Conservation (phyloP, 2,329 filamentous ascomycete species). For the Exophiala sp. region DNA sequence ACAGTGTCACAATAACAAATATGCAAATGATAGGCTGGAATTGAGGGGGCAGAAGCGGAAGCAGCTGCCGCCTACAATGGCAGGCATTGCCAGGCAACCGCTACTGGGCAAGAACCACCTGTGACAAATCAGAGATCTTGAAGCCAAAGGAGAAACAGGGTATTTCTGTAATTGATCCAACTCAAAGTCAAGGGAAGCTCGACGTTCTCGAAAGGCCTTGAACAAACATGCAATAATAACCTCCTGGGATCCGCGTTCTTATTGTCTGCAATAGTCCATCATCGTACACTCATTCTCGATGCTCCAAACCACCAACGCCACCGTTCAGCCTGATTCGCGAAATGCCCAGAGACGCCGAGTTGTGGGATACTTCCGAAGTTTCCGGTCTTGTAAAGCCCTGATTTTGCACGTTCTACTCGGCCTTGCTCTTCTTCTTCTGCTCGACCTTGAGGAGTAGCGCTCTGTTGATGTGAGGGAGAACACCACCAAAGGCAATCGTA, state of each 20-base stretch:
- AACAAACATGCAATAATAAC: constrained; percentile 16
- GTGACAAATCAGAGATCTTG: constrained; percentile 6
- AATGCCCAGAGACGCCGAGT: constrained; percentile 17
- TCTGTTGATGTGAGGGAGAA: constrained; percentile 97
- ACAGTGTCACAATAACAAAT: neutral
- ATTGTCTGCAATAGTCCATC: constrained; percentile 10
- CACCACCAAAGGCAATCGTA: constrained; percentile 97
- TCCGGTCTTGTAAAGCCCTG: constrained; percentile 1
- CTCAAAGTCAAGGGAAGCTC: neutral
- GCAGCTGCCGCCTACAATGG: neutral
- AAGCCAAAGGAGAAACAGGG: neutral
- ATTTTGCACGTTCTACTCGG: constrained; percentile 26
- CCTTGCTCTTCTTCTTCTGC: constrained; percentile 87
- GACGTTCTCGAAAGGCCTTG: neutral
- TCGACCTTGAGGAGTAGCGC: constrained; percentile 93
- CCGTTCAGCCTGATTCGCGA: constrained; percentile 5
- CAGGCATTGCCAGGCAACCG: neutral
- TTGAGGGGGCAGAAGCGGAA: neutral
- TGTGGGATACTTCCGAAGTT: neutral
- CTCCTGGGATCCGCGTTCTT: constrained; percentile 16
- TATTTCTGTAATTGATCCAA: constrained; percentile 2
- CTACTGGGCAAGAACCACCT: neutral
- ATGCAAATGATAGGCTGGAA: neutral
- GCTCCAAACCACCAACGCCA: constrained; percentile 15
- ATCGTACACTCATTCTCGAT: constrained; percentile 22